Percentiles rank a stretch among this genome's conserved stretches.
Evolutionary conservation across 2,329 filamentous ascomycete genomes (phyloP).

Genomic region (Aspergillus fischeri): DNA sequence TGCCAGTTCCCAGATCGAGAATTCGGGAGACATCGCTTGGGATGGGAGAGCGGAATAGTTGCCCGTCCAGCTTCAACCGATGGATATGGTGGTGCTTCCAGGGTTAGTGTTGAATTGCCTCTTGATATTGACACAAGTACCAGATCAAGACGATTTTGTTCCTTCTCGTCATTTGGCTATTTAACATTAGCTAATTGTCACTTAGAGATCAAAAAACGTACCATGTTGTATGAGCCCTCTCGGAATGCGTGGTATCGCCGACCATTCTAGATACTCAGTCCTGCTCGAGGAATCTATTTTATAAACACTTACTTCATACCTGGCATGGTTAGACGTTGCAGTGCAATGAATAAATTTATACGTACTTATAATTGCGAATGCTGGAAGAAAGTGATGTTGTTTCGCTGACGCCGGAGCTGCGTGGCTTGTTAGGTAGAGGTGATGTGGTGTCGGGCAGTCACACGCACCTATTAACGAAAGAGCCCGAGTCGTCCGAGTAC

Average conservation of each 20-base stretch:
- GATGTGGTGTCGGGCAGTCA: not conserved
- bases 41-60: slow-evolving; percentile 1
- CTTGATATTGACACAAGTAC: not conserved
- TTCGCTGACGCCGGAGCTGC: not conserved
- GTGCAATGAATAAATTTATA: not conserved
- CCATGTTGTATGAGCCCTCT: slow-evolving; percentile 5
- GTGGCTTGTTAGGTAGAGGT: not conserved
- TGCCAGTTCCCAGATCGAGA: slow-evolving; percentile 25
- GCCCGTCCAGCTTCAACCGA: not conserved
- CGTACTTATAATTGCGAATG: not conserved
- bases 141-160: slow-evolving; percentile 13
- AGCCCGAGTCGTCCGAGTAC: not conserved
- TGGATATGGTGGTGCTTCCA: slow-evolving; percentile 1
- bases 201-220: not conserved
- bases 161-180: slow-evolving; percentile 13
- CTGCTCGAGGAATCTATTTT: too few species aligned
- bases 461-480: not conserved
- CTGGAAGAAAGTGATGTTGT: not conserved
- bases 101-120: not conserved
- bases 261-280: slow-evolving; percentile 1
- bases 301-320: not conserved
- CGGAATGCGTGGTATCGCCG: slow-evolving; percentile 6
- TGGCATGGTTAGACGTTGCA: not conserved
- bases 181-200: not conserved
- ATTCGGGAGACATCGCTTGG: slow-evolving; percentile 18